Evolutionary conservation across 352 stramenopile genomes (phyloP).

Genomic region (Phytophthora tubulina): DNA sequence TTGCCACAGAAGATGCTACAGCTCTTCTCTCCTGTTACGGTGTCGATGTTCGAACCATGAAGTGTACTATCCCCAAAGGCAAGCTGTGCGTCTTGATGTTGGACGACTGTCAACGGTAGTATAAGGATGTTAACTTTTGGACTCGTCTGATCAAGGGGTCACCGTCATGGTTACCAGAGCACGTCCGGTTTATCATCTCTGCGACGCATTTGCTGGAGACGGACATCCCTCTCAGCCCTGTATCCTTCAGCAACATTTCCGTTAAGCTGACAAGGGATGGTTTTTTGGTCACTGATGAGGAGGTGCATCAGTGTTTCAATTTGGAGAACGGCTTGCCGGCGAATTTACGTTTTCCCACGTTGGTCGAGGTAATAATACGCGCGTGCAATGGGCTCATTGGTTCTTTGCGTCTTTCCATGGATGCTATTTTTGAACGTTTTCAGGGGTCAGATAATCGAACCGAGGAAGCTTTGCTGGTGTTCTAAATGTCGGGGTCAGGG

Average conservation of each 20-base stretch:
- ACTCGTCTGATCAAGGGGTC: slow-evolving; percentile 5
- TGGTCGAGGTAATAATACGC: slow-evolving; percentile 25
- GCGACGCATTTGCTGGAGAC: slow-evolving; percentile 20
- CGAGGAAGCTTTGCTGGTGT: slow-evolving; percentile 11
- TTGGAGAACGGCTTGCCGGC: slow-evolving; percentile 18
- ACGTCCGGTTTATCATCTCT: slow-evolving; percentile 27
- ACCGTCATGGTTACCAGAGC: background rate
- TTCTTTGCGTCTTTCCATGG: slow-evolving; percentile 22
- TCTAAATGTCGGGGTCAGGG: background rate
- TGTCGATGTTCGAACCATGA: background rate
- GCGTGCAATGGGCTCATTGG: slow-evolving; percentile 32
- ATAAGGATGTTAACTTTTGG: slow-evolving; percentile 24
- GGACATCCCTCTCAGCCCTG: background rate
- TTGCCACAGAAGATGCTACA: background rate
- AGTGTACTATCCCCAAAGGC: background rate
- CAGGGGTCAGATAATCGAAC: background rate
- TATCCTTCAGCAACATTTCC: slow-evolving; percentile 10
- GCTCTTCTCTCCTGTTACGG: background rate
- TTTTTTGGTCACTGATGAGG: slow-evolving; percentile 26
- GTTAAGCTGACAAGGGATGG: slow-evolving; percentile 26
- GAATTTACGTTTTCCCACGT: slow-evolving; percentile 4
- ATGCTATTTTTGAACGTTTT: slow-evolving; percentile 9
- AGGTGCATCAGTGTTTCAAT: slow-evolving; percentile 12
- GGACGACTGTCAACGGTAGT: slow-evolving; percentile 25
- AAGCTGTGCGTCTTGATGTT: slow-evolving; percentile 21